Conservation (phyloP, 1,139 yeast genomes). For the Fermentozyma sake region DNA sequence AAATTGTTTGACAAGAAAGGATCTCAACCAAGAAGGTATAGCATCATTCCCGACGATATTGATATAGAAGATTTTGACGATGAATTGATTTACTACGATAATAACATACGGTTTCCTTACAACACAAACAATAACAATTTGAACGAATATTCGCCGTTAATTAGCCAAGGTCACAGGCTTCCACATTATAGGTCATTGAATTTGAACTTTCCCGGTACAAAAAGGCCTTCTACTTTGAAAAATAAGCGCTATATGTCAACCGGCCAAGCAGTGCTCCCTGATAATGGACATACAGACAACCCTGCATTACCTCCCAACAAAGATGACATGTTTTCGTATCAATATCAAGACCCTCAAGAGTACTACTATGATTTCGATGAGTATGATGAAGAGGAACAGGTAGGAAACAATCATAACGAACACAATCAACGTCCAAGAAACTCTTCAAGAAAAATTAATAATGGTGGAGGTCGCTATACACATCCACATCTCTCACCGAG, state of each 20-base stretch:
- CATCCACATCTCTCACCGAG: slow-evolving; percentile 17
- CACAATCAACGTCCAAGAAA: slow-evolving; percentile 6
- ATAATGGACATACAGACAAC: slow-evolving; percentile 4
- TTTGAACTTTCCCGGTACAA: slow-evolving; percentile 26
- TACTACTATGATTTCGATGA: slow-evolving; percentile 40
- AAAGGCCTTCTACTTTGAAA: slow-evolving; percentile 20
- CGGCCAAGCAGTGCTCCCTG: slow-evolving; percentile 20
- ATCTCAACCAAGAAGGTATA: slow-evolving; percentile 65
- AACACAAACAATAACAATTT: slow-evolving; percentile 16
- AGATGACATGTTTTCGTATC: slow-evolving; percentile 48
- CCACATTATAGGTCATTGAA: slow-evolving; percentile 44
- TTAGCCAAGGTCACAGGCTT: slow-evolving; percentile 27
- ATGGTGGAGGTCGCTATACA: slow-evolving; percentile 10
- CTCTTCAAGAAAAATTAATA: slow-evolving; percentile 8
- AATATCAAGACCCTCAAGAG: slow-evolving; percentile 40
- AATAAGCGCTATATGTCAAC: slow-evolving; percentile 37
- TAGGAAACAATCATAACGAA: slow-evolving; percentile 1
- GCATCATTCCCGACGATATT: slow-evolving; percentile 66
- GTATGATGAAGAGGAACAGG: slow-evolving; percentile 29
- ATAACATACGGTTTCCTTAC: slow-evolving; percentile 38
- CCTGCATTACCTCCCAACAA: slow-evolving; percentile 8
- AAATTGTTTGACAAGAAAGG: slow-evolving; percentile 69
- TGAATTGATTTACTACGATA: slow-evolving; percentile 47
- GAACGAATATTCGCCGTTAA: slow-evolving; percentile 31
- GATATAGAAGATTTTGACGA: slow-evolving; percentile 65